Evolutionary conservation across 345 rosid species (phyloP).

Genomic region (Melaleuca alternifolia): DNA sequence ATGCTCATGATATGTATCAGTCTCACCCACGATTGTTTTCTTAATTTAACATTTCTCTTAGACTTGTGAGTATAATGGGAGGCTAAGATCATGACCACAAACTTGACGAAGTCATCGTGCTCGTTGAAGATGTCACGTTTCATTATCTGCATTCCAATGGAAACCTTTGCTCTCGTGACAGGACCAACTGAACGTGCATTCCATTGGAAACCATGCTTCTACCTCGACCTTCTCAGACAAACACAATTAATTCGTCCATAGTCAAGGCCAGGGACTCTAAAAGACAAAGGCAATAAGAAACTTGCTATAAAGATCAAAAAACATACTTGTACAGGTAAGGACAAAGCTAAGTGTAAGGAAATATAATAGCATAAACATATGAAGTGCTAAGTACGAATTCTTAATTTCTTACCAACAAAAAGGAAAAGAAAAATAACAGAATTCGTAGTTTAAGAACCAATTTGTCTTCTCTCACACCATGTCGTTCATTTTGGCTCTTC

Average conservation of each 20-base stretch:
- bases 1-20: no score
- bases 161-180: neutral
- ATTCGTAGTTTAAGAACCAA: accelerated
- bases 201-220: no score
- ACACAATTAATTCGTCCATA: neutral
- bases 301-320: accelerated
- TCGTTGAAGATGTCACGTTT: neutral
- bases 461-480: neutral
- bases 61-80: neutral
- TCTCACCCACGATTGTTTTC: neutral
- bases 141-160: neutral
- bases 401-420: neutral
- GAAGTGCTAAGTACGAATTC: no score
- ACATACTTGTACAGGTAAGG: accelerated
- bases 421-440: neutral
- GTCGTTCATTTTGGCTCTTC: neutral
- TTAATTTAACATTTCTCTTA: neutral
- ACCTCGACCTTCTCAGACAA: neutral
- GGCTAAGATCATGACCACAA: neutral
- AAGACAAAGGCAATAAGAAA: neutral
- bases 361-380: accelerated
- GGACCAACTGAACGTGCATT: neutral
- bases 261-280: neutral
- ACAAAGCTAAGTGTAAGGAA: neutral
- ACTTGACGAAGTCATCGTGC: accelerated